Conservation (phyloP, 805 yeast species). For the Wickerhamiella azymoides region DNA sequence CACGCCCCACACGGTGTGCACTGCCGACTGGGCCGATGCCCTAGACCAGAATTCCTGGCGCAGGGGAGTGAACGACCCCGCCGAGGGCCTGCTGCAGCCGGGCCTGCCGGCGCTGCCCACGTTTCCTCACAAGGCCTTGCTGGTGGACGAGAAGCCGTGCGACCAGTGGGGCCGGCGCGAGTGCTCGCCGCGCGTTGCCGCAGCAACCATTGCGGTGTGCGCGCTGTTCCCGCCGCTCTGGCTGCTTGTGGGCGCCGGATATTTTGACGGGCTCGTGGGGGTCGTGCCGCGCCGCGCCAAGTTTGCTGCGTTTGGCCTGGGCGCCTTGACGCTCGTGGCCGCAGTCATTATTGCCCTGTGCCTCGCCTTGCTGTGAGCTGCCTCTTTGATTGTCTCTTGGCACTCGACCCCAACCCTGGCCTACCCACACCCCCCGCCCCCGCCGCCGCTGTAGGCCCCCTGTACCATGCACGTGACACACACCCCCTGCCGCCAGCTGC, state of each 20-base stretch:
- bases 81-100: constrained; percentile 10
- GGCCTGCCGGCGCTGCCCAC: constrained; percentile 17
- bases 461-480: too few species aligned
- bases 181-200: constrained; percentile 13
- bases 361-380: neutral
- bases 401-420: too few species aligned
- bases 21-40: constrained; percentile 4
- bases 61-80: constrained; percentile 4
- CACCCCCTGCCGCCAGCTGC: too few species aligned
- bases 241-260: constrained; percentile 28
- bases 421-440: too few species aligned
- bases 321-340: constrained; percentile 25
- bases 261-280: constrained; percentile 25
- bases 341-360: constrained; percentile 33
- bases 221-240: constrained; percentile 28
- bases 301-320: constrained; percentile 25
- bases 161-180: constrained; percentile 18
- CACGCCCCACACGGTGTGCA: constrained; percentile 5
- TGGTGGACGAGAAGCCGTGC: constrained; percentile 7
- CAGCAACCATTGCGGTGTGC: constrained; percentile 17
- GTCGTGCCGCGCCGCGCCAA: constrained; percentile 22
- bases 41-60: neutral
- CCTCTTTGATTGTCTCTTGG: too few species aligned
- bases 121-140: constrained; percentile 10
- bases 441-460: too few species aligned